Conservation (phyloP, 2,329 filamentous ascomycete species). For the Hawksworthiomyces lignivorus region DNA sequence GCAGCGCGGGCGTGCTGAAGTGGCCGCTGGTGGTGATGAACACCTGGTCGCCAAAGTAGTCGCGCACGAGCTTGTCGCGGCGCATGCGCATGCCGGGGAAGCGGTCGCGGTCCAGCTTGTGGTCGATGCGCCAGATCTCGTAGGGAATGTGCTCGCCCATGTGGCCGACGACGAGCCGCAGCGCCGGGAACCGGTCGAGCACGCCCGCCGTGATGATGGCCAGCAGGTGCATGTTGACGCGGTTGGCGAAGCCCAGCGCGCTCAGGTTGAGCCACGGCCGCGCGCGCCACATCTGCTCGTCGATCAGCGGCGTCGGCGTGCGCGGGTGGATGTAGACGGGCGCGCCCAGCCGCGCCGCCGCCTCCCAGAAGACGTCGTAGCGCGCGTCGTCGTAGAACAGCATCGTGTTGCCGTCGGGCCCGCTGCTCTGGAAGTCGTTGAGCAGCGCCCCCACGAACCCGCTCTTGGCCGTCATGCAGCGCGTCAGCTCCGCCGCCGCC, state of each 20-base stretch:
- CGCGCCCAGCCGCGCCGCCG: conserved; percentile 50
- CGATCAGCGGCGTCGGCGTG: conserved; percentile 42
- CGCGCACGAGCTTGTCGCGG: conserved; percentile 16
- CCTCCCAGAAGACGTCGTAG: conserved; percentile 56
- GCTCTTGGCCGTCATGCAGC: conserved; percentile 43
- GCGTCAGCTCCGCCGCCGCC: conserved; percentile 33
- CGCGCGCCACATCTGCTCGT: conserved; percentile 6
- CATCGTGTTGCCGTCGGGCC: conserved; percentile 49
- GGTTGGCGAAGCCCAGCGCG: conserved; percentile 18
- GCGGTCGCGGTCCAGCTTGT: conserved; percentile 18
- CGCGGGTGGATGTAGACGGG: conserved; percentile 58
- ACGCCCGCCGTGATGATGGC: conserved; percentile 27
- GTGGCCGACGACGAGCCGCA: conserved; percentile 33
- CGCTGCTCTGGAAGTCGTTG: conserved; percentile 54
- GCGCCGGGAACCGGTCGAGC: conserved; percentile 27
- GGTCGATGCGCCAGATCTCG: conserved; percentile 19
- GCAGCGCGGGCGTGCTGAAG: conserved; percentile 20
- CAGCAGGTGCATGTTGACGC: conserved; percentile 27
- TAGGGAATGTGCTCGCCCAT: conserved; percentile 28
- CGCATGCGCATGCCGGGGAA: conserved; percentile 17
- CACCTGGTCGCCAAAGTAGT: conserved; percentile 19
- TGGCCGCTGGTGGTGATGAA: conserved; percentile 20
- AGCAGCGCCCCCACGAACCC: conserved; percentile 58
- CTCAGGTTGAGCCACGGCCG: conserved; percentile 13
- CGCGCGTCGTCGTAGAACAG: conserved; percentile 56